phyloP scores from a whole-genome alignment of 495 filamentous ascomycete species.

The Aspergillus diversus region DNA sequence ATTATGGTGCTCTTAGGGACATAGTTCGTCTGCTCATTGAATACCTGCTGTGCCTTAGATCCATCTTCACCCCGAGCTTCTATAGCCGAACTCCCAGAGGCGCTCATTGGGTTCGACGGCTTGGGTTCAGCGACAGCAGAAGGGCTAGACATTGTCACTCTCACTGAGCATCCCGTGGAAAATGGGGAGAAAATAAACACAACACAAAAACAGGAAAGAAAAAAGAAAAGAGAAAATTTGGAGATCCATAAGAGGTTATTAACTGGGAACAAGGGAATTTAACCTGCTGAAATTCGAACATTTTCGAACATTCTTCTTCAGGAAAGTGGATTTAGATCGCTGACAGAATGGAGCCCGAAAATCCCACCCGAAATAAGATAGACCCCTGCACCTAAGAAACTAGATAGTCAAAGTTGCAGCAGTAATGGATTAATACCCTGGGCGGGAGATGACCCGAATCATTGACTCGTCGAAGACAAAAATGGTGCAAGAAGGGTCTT shows the following conservation, averaged over 20 bases:
- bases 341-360: neutral
- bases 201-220: neutral
- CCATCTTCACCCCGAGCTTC: slow-evolving; percentile 8
- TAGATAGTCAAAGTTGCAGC: neutral
- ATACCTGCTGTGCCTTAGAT: slow-evolving; percentile 30
- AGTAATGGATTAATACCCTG: neutral
- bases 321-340: neutral
- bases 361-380: neutral
- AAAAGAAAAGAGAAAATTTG: neutral
- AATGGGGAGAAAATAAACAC: neutral
- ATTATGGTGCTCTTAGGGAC: slow-evolving; percentile 54
- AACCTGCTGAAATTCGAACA: neutral
- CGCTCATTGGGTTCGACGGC: neutral
- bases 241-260: neutral
- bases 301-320: neutral
- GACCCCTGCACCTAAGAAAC: neutral
- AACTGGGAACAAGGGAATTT: neutral
- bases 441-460: neutral
- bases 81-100: neutral
- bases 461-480: neutral
- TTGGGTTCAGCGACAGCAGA: slow-evolving; percentile 11
- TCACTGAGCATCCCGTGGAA: neutral
- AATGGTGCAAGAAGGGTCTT: neutral
- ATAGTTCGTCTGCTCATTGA: slow-evolving; percentile 62
- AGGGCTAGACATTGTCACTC: neutral